A percentile compares a stretch with the other conserved stretches of the same genome.
Evolutionary conservation across 192 early-diverging fungal species (phyloP).

Genomic region (Coemansia reversa): DNA sequence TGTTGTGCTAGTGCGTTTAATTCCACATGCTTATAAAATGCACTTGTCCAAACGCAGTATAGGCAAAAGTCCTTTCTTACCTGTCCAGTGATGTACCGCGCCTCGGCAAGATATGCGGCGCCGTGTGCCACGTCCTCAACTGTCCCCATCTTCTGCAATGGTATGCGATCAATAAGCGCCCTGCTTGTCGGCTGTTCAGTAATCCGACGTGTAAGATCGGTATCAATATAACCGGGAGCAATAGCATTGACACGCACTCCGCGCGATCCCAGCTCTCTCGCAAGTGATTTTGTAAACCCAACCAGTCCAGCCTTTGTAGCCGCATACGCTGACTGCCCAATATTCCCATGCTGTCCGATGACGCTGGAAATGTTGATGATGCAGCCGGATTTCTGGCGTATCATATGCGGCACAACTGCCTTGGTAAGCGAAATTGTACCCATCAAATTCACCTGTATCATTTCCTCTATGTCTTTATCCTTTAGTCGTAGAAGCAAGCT

Average conservation of each 20-base stretch:
- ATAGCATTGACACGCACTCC: slow-evolving; percentile 78
- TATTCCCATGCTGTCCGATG: slow-evolving; percentile 58
- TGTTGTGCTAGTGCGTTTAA: not conserved
- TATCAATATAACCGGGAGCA: slow-evolving; percentile 85
- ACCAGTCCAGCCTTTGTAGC: slow-evolving; percentile 85
- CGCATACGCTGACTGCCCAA: slow-evolving; percentile 64
- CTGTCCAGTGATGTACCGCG: slow-evolving; percentile 43
- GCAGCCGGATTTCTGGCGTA: slow-evolving; percentile 40
- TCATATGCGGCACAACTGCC: slow-evolving; percentile 36
- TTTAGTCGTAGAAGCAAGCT: slow-evolving; percentile 53
- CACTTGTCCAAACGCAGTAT: too few species aligned
- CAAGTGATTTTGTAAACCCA: slow-evolving; percentile 81
- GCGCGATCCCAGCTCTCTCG: slow-evolving; percentile 72
- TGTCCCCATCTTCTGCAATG: slow-evolving; percentile 17
- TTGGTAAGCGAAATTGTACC: slow-evolving; percentile 63
- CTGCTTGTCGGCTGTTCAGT: slow-evolving; percentile 10
- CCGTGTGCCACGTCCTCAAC: slow-evolving; percentile 43
- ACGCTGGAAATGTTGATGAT: slow-evolving; percentile 88
- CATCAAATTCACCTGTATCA: slow-evolving; percentile 67
- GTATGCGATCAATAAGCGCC: slow-evolving; percentile 24
- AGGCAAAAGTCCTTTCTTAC: too few species aligned
- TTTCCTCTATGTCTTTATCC: slow-evolving; percentile 52
- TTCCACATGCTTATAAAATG: too few species aligned
- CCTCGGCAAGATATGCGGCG: slow-evolving; percentile 33
- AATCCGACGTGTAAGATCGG: slow-evolving; percentile 42